Percentiles rank a stretch among this genome's conserved stretches.
Evolutionary conservation across 371 early-diverging fungal species (phyloP).

Genomic region (Syncephalastrum racemosum): DNA sequence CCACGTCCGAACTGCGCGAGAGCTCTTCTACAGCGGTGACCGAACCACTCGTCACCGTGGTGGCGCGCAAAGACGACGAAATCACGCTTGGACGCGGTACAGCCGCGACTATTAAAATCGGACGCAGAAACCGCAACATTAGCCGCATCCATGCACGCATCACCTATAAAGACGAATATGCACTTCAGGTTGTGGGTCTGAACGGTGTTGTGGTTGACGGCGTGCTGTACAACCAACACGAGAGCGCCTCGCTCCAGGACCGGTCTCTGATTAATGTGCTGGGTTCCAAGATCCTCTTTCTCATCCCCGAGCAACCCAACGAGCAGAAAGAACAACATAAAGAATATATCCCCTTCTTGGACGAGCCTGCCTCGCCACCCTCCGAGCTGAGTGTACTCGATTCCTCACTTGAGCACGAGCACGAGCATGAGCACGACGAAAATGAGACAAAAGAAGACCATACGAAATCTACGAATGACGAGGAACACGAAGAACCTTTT

Average conservation of each 20-base stretch:
- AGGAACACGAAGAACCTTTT: neutral
- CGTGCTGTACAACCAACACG: slow-evolving; percentile 33
- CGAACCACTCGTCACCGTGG: slow-evolving; percentile 23
- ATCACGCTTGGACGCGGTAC: slow-evolving; percentile 60
- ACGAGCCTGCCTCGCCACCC: slow-evolving; percentile 1
- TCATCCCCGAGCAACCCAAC: slow-evolving; percentile 7
- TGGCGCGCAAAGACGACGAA: slow-evolving; percentile 41
- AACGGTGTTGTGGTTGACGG: slow-evolving; percentile 51
- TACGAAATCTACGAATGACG: neutral
- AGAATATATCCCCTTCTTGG: neutral
- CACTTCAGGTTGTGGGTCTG: slow-evolving; percentile 54
- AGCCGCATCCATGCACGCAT: slow-evolving; percentile 61
- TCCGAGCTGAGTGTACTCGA: slow-evolving; percentile 10
- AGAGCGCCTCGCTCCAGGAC: slow-evolving; percentile 26
- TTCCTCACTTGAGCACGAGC: too few relatives aligned
- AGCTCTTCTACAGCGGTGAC: slow-evolving; percentile 3
- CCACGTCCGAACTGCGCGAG: slow-evolving; percentile 19
- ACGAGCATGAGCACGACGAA: too few relatives aligned
- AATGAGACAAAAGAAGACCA: too few relatives aligned
- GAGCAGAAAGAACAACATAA: neutral
- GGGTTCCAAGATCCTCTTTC: slow-evolving; percentile 21
- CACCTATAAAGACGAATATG: slow-evolving; percentile 43
- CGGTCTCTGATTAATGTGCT: slow-evolving; percentile 40
- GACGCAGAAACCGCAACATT: slow-evolving; percentile 58
- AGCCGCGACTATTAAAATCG: slow-evolving; percentile 55